These are phyloP conservation scores for Tulasnella sp. DNA, from an alignment of 768 basidiomycete genomes.

Conservation along the genomic window DNA sequence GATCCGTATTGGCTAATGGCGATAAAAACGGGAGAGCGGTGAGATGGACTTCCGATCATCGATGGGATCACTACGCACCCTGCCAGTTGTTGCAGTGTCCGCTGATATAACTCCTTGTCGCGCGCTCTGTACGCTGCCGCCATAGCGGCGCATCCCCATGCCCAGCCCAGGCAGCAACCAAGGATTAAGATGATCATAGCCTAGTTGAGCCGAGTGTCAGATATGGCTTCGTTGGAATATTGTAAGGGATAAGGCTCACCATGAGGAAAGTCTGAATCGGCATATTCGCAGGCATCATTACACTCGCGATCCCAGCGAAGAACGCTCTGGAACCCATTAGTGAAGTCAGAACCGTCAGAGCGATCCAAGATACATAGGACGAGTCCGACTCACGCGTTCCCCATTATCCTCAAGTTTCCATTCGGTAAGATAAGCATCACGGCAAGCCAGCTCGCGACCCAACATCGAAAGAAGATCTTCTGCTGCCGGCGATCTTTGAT, in stretches of 20 bases:
- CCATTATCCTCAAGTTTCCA: background rate
- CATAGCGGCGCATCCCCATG: slow-evolving; percentile 9
- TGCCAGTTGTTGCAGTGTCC: background rate
- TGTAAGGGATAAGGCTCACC: background rate
- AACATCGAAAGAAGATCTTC: slow-evolving; percentile 3
- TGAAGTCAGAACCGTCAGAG: background rate
- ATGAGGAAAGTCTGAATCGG: slow-evolving; percentile 5
- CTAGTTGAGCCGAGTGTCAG: background rate
- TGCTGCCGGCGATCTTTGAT: slow-evolving; percentile 1
- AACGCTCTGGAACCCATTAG: background rate
- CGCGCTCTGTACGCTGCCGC: background rate
- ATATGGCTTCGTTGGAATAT: background rate
- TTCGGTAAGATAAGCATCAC: background rate
- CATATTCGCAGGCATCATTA: slow-evolving; percentile 8
- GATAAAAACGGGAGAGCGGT: background rate
- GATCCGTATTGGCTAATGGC: background rate
- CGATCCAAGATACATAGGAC: background rate
- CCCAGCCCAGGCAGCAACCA: background rate
- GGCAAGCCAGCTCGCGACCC: background rate
- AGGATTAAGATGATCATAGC: background rate
- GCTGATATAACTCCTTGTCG: background rate
- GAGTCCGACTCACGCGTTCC: slow-evolving; percentile 2
- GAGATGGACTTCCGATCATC: background rate
- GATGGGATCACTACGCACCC: background rate
- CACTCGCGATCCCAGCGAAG: slow-evolving; percentile 6